These are phyloP conservation scores for Fusarium dlaminii DNA, from an alignment of 2,329 filamentous ascomycete species.

Conservation along the genomic window DNA sequence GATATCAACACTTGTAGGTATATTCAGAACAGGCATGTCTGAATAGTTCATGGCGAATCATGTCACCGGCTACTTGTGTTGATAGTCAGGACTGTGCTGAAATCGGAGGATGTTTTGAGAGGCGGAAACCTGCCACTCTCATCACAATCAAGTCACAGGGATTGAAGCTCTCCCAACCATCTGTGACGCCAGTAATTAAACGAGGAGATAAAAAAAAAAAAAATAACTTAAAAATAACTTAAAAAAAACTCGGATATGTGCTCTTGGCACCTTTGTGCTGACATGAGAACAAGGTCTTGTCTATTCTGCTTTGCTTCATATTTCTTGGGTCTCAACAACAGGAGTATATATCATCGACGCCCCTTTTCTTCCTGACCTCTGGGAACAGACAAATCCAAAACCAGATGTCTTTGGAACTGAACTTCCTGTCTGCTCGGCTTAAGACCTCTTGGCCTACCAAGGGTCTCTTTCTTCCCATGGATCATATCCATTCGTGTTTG, in stretches of 20 bases:
- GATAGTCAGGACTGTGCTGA: neutral
- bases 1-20: neutral
- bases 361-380: neutral
- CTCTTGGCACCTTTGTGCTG: neutral
- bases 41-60: neutral
- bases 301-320: conserved; percentile 15
- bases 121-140: neutral
- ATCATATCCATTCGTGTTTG: conserved; percentile 23
- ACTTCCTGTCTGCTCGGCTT: neutral
- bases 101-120: neutral
- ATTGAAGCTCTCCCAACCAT: neutral
- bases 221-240: too few species aligned
- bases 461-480: neutral
- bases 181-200: neutral
- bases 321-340: neutral
- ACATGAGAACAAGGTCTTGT: conserved; percentile 19
- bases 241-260: too few species aligned
- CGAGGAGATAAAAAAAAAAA: neutral
- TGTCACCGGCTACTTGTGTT: neutral
- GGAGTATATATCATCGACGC: conserved; percentile 2
- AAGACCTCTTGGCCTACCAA: neutral
- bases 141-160: neutral
- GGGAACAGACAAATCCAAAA: neutral
- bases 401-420: neutral
- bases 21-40: neutral